Conservation (phyloP, 208 protist genomes). For the Trypanosoma melophagium region DNA sequence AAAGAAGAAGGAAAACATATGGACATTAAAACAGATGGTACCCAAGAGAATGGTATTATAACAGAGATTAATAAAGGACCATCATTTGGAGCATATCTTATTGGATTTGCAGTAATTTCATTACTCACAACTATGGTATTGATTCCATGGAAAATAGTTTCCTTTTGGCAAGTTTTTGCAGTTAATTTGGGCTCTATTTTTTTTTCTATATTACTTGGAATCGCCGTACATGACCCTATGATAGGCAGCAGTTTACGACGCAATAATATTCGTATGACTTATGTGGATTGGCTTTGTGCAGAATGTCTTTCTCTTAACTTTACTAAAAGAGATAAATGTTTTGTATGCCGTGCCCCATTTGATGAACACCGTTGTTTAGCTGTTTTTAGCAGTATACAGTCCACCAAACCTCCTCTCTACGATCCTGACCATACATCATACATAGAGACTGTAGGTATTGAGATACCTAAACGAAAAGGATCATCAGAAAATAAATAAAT, state of each 20-base stretch:
- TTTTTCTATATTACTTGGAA: slow-evolving; percentile 41
- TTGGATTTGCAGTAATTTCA: slow-evolving; percentile 7
- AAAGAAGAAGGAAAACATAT: neutral
- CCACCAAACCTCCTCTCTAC: slow-evolving; percentile 45
- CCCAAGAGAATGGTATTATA: neutral
- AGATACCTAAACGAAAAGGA: neutral
- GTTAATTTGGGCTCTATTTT: slow-evolving; percentile 11
- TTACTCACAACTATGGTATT: slow-evolving; percentile 10
- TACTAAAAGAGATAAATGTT: slow-evolving; percentile 61
- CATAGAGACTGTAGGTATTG: slow-evolving; percentile 30
- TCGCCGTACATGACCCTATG: slow-evolving; percentile 38
- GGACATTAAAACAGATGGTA: neutral
- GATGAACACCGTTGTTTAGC: slow-evolving; percentile 43
- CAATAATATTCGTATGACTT: slow-evolving; percentile 59
- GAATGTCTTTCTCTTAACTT: slow-evolving; percentile 75
- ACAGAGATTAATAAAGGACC: slow-evolving; percentile 19
- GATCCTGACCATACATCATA: slow-evolving; percentile 69
- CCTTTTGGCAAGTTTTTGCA: slow-evolving; percentile 12
- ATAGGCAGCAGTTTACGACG: slow-evolving; percentile 48
- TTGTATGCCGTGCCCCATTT: slow-evolving; percentile 65
- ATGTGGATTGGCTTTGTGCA: slow-evolving; percentile 75
- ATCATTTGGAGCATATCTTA: slow-evolving; percentile 40
- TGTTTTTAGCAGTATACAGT: slow-evolving; percentile 51
- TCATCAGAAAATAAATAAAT: too few species aligned
- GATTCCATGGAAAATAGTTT: neutral